phyloP scores from a whole-genome alignment of 331 rosid species.

The Spiraea crenata region DNA sequence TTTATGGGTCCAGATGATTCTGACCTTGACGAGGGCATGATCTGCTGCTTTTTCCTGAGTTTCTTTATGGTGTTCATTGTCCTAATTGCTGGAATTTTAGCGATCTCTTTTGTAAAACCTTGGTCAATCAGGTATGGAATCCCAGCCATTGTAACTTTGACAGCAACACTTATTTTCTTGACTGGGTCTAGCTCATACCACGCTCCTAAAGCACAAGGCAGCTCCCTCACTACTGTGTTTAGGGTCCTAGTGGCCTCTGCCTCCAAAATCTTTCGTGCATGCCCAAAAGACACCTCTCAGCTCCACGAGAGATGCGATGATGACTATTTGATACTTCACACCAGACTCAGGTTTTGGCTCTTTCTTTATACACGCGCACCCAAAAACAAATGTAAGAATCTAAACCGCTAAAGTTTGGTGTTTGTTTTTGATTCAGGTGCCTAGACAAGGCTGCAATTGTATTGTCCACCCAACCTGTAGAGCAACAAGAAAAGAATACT shows the following conservation, averaged over 20 bases:
- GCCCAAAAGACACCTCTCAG: neutral
- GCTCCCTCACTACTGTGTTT: conserved; percentile 19
- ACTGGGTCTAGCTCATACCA: conserved; percentile 4
- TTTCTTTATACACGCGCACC: neutral
- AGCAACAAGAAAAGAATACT: conserved; percentile 4
- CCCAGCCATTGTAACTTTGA: conserved; percentile 14
- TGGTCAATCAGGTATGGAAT: conserved; percentile 27
- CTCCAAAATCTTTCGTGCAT: neutral
- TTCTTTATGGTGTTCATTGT: neutral
- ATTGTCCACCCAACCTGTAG: neutral
- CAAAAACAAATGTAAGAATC: too few relatives aligned
- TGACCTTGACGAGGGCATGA: too few relatives aligned
- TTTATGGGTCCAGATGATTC: neutral
- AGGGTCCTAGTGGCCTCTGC: conserved; percentile 26
- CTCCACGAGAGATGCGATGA: conserved; percentile 5
- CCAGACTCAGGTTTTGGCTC: conserved; percentile 21
- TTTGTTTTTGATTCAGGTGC: conserved; percentile 3
- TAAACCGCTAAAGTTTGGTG: too few relatives aligned
- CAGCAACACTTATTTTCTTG: conserved; percentile 26
- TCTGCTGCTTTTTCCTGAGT: neutral
- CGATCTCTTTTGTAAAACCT: conserved; percentile 22
- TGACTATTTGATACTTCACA: neutral
- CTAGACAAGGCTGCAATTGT: conserved; percentile 27
- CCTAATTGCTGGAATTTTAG: neutral
- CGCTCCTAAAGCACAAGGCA: neutral